Conservation (phyloP, 2,329 filamentous ascomycete species). For the Verticillium zaregamsianum region DNA sequence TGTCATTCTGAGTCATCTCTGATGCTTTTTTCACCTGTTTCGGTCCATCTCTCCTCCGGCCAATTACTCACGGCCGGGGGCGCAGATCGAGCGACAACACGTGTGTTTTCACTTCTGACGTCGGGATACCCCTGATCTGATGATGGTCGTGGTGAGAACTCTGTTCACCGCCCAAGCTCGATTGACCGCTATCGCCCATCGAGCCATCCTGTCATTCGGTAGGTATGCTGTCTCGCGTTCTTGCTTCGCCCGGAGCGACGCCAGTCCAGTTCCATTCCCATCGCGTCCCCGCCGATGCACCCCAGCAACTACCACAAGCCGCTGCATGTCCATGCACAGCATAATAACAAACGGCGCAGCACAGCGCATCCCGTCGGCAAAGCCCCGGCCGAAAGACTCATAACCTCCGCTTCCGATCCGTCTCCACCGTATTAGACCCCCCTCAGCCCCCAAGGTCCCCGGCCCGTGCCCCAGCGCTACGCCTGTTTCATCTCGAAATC, state of each 20-base stretch:
- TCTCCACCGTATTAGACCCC: not conserved
- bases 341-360: not conserved
- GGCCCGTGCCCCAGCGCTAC: no score
- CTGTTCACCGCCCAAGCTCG: no score
- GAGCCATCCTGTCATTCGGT: no score
- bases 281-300: not conserved
- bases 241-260: no score
- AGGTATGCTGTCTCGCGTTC: no score
- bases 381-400: not conserved
- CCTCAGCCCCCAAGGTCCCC: not conserved
- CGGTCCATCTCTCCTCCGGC: not conserved
- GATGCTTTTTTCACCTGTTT: not conserved
- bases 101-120: not conserved
- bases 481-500: not conserved
- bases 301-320: not conserved
- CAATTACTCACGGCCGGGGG: not conserved
- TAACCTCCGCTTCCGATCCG: not conserved
- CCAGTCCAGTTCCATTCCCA: no score
- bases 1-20: not conserved
- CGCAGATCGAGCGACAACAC: not conserved
- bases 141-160: no score
- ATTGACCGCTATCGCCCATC: no score
- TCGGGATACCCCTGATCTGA: not conserved
- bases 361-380: not conserved
- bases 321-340: not conserved